Evolutionary conservation across 805 yeast species (phyloP).

Genomic region (Yarrowia alimentaria): DNA sequence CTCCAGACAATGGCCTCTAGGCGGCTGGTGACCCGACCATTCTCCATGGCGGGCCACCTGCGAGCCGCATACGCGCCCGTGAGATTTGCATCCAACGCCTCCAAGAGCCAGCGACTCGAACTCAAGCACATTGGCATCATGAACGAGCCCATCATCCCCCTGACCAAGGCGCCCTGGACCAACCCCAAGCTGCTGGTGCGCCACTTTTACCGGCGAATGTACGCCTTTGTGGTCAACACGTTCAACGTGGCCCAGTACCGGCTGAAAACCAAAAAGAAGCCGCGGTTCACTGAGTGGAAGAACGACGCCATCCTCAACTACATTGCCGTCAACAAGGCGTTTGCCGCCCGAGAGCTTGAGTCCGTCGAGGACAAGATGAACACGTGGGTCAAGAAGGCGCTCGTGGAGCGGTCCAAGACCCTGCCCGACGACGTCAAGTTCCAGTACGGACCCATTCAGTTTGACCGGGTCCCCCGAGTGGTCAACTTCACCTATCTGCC

Average conservation of each 20-base stretch:
- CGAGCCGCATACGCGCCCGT: constrained; percentile 27
- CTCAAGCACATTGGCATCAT: constrained; percentile 27
- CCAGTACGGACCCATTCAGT: constrained; percentile 74
- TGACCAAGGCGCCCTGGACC: constrained; percentile 21
- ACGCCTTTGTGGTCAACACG: constrained; percentile 26
- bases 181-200: constrained; percentile 18
- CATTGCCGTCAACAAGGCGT: constrained; percentile 75
- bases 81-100: constrained; percentile 25
- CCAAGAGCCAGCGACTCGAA: constrained; percentile 12
- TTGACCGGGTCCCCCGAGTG: constrained; percentile 69
- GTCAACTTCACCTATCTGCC: constrained; percentile 68
- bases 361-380: constrained; percentile 49
- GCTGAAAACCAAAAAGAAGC: constrained; percentile 64
- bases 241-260: constrained; percentile 56
- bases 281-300: constrained; percentile 74
- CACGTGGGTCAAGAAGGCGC: constrained; percentile 62
- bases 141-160: constrained; percentile 24
- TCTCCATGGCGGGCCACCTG: constrained; percentile 22
- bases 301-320: constrained; percentile 77
- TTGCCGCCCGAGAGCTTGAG: constrained; percentile 58
- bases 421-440: constrained; percentile 59
- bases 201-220: constrained; percentile 28
- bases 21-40: constrained; percentile 22
- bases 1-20: constrained; percentile 12
- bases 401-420: constrained; percentile 50